Conservation (phyloP, 805 yeast genomes). For the Myxozyma kluyveri region DNA sequence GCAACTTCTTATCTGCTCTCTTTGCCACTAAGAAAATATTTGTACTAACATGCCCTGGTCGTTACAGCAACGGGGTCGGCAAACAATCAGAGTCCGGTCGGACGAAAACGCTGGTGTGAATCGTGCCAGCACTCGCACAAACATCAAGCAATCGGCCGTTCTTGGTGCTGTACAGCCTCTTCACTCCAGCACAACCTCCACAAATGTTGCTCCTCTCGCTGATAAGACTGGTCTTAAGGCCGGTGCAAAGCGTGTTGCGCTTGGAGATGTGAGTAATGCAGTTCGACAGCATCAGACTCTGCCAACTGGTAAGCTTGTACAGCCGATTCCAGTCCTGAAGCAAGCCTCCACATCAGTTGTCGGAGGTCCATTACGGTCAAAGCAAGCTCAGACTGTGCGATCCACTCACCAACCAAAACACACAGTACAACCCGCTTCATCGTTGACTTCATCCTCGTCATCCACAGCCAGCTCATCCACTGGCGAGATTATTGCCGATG, state of each 20-base stretch:
- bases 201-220: neutral
- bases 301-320: constrained; percentile 17
- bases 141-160: constrained; percentile 10
- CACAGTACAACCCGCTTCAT: neutral
- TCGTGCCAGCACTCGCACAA: constrained; percentile 11
- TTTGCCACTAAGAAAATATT: no score
- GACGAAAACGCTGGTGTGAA: constrained; percentile 21
- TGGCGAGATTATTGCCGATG: constrained; percentile 1
- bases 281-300: constrained; percentile 1
- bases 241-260: constrained; percentile 27
- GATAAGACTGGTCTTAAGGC: constrained; percentile 25
- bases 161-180: neutral
- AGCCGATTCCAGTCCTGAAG: constrained; percentile 8
- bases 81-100: constrained; percentile 23
- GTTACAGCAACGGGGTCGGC: constrained; percentile 8
- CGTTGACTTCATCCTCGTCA: neutral
- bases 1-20: neutral
- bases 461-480: no score
- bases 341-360: no score
- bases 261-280: constrained; percentile 28
- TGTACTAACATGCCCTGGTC: no score
- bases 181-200: no score
- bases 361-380: neutral
- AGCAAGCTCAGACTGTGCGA: no score
- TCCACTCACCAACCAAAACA: no score